Percentiles rank a stretch among this genome's conserved stretches.
Conservation (phyloP, 192 early-diverging fungal genomes). For the Helicostylum pulchrum region DNA sequence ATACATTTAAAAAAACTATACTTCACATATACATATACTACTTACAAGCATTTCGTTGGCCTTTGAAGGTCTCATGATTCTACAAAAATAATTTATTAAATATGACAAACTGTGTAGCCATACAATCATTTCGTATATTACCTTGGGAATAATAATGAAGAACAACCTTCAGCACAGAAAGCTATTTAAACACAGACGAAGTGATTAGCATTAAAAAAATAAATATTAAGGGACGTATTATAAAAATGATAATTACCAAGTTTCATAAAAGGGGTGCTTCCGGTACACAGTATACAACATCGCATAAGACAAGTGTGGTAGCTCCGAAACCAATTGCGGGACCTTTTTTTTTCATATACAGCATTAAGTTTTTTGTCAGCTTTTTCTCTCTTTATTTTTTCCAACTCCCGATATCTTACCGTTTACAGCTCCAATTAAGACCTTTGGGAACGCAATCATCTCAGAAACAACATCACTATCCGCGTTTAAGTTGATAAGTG, state of each 20-base stretch:
- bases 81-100: constrained; percentile 5
- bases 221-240: neutral
- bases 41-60: constrained; percentile 61
- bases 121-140: constrained; percentile 9
- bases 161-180: constrained; percentile 77
- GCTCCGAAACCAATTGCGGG: constrained; percentile 67
- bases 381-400: neutral
- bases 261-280: constrained; percentile 73
- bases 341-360: constrained; percentile 30
- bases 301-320: constrained; percentile 64
- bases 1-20: neutral
- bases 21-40: neutral
- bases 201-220: neutral
- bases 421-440: constrained; percentile 71
- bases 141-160: constrained; percentile 63
- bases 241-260: constrained; percentile 40
- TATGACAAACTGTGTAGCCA: neutral
- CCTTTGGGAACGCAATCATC: constrained; percentile 62
- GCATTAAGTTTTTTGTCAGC: neutral
- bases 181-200: constrained; percentile 14
- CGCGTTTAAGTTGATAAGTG: neutral
- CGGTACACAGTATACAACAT: constrained; percentile 63
- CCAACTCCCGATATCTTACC: constrained; percentile 35
- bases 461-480: constrained; percentile 24
- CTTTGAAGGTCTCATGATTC: constrained; percentile 57